Percentiles rank a stretch among this genome's conserved stretches.
These are phyloP conservation scores for Leucoagaricus sp. DNA, from an alignment of 1,284 basidiomycete species.

Conservation along the genomic window DNA sequence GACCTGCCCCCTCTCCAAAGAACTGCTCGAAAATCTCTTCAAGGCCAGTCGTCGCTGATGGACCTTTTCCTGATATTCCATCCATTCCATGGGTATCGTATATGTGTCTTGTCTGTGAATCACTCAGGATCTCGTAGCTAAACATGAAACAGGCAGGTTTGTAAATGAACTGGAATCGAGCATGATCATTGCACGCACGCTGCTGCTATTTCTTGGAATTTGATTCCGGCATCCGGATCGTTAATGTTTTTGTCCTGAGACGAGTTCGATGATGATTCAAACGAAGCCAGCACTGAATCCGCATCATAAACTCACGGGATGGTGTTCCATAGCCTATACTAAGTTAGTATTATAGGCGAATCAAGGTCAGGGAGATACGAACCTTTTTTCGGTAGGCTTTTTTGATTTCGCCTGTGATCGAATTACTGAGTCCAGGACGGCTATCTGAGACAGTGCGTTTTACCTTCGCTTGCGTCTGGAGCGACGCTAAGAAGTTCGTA, in stretches of 20 bases:
- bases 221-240: constrained; percentile 74
- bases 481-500: constrained; percentile 82
- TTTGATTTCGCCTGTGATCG: constrained; percentile 76
- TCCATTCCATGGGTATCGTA: constrained; percentile 86
- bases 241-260: constrained; percentile 66
- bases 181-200: constrained; percentile 57
- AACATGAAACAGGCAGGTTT: constrained; percentile 11
- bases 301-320: constrained; percentile 68
- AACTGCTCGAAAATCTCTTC: constrained; percentile 80
- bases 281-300: background rate
- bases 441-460: constrained; percentile 9
- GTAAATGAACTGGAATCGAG: constrained; percentile 11
- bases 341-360: constrained; percentile 17
- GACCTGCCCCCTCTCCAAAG: constrained; percentile 53
- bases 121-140: constrained; percentile 87
- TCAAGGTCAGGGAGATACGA: constrained; percentile 14
- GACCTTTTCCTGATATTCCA: constrained; percentile 49
- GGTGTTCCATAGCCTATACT: constrained; percentile 81
- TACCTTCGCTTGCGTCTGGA: constrained; percentile 72
- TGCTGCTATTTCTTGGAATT: constrained; percentile 87
- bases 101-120: constrained; percentile 72
- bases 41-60: constrained; percentile 52
- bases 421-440: too few species aligned
- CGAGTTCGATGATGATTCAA: background rate
- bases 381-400: constrained; percentile 92